Evolutionary conservation across 768 basidiomycete species (phyloP).

Genomic region (Tephrocybe sp.): DNA sequence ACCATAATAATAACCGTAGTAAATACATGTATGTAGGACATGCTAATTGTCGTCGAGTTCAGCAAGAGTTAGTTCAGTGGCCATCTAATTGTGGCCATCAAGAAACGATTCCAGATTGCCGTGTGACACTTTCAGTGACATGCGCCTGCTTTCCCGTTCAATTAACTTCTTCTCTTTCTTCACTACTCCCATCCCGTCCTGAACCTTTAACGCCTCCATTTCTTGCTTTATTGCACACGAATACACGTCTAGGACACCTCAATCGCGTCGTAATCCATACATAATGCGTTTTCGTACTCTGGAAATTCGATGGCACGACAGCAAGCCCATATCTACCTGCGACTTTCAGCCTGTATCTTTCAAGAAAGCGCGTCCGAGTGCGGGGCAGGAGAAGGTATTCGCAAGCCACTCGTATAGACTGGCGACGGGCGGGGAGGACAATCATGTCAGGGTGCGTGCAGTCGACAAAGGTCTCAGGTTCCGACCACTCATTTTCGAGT

Average conservation of each 20-base stretch:
- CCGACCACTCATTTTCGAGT: constrained; percentile 3
- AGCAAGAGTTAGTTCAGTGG: no score
- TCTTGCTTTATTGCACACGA: background rate
- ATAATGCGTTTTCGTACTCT: constrained; percentile 84
- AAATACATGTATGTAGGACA: no score
- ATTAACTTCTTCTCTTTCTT: constrained; percentile 3
- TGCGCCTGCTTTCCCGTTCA: constrained; percentile 1
- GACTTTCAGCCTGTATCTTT: constrained; percentile 89
- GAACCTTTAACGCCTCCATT: background rate
- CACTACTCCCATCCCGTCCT: background rate
- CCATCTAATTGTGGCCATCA: no score
- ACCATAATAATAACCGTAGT: no score
- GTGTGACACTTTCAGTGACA: constrained; percentile 11
- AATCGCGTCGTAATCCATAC: constrained; percentile 15
- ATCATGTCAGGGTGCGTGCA: constrained; percentile 85
- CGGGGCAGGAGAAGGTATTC: constrained; percentile 52
- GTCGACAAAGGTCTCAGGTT: constrained; percentile 9
- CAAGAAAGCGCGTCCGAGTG: constrained; percentile 72
- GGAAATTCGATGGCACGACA: constrained; percentile 96
- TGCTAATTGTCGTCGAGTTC: no score
- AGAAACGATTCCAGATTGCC: no score
- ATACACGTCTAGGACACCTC: constrained; percentile 12
- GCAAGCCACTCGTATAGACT: constrained; percentile 79
- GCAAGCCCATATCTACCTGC: constrained; percentile 91
- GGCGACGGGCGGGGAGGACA: constrained; percentile 95